Base-by-base conservation (phyloP, 2,329 filamentous ascomycete genomes). In the Xylariaceae sp. region DNA sequence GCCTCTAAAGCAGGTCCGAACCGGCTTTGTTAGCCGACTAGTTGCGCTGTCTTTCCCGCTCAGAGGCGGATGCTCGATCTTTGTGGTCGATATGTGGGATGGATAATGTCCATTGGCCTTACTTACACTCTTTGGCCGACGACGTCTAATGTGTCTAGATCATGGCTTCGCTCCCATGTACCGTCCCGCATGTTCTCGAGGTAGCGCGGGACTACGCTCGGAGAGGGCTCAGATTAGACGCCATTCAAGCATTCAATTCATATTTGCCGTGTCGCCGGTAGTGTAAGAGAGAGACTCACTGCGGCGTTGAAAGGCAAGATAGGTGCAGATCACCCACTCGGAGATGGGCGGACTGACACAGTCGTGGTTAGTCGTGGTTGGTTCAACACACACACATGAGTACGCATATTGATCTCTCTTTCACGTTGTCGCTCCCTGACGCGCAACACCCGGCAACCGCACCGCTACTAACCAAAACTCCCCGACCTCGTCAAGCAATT, bases 281-380 rank as follows among this genome's bases (percentile, higher is more conserved):
- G 1, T 30, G 16, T 12, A 15, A 2, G n/a, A n/a, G 16, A 18
- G 34, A 9, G 8, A 68, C 76, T 56, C 63, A 79, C 78, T 63
- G 2, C 66, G 63, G 52, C 80, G 78, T 57, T 80, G 74, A 47
- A 74, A 72, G 0, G 76, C 71, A 2, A 82, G 67, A 59, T 74
- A 81, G 0, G 77, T 81, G 19, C 70, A 66, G 21, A 81, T 74
- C 6, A 82, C 72, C 80, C 80, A 83, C 65, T 83, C 80, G 0
- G 79, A 68, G 56, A 82, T 83, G 60, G 81, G 79, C 2, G 79
- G 79, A 1, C 79, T 80, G 43, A 6, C 18, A 44, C 40, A 42
- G 26, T 51, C 36, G 19, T 22, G 16, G 42, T 53, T 47, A 56
- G 45, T 44, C 37, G 30, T 13, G 1, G 21, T 5, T 21, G 5